phyloP scores from a whole-genome alignment of 768 basidiomycete species.

The Suillus subluteus region DNA sequence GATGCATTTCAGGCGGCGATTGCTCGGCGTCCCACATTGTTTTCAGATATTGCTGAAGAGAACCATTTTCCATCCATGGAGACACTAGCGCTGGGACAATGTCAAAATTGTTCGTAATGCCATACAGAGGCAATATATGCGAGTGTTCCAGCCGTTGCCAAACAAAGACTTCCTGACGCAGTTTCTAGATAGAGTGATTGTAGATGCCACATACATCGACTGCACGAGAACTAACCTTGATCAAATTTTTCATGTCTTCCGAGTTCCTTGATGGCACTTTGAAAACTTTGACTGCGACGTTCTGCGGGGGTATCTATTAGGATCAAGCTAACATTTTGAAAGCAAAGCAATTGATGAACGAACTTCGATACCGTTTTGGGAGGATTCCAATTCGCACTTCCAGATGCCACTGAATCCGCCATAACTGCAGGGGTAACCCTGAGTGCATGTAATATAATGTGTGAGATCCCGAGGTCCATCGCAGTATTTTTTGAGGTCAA shows the following conservation, averaged over 20 bases:
- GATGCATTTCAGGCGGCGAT: not conserved
- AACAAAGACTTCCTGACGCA: constrained; percentile 24
- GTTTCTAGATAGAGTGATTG: constrained; percentile 10
- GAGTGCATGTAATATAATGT: not conserved
- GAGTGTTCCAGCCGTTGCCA: constrained; percentile 22
- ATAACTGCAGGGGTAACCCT: not conserved
- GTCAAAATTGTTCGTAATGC: constrained; percentile 22
- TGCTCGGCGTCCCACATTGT: not conserved
- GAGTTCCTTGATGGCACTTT: not conserved
- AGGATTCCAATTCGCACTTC: not conserved
- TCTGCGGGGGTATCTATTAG: not conserved
- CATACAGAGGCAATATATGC: constrained; percentile 24
- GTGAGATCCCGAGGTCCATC: not conserved
- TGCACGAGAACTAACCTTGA: not conserved
- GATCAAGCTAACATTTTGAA: not conserved
- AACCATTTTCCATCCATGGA: constrained; percentile 31
- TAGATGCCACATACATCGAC: not conserved
- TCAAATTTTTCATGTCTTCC: not conserved
- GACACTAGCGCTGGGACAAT: constrained; percentile 25
- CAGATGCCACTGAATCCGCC: not conserved
- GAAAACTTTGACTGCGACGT: not conserved
- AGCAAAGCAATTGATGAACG: not conserved
- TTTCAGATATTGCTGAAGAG: constrained; percentile 20
- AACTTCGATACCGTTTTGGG: not conserved
- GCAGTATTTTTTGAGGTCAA: not conserved